Conservation (phyloP, 345 rosid species). For the Brassica nigra region DNA sequence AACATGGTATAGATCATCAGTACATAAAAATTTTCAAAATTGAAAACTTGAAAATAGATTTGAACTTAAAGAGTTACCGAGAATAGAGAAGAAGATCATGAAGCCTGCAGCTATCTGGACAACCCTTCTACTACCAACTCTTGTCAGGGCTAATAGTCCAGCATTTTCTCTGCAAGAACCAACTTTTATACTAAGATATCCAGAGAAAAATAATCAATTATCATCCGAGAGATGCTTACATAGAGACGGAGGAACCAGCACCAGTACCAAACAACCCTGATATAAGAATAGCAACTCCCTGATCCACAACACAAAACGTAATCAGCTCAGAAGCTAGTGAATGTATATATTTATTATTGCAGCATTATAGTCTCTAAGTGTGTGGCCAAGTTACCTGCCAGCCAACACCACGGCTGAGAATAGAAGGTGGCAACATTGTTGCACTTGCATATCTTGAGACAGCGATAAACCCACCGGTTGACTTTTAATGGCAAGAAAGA, state of each 20-base stretch:
- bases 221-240: conserved; percentile 61
- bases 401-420: conserved; percentile 96
- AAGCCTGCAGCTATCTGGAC: conserved; percentile 97
- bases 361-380: background rate
- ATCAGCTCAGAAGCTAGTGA: background rate
- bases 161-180: conserved; percentile 80
- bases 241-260: conserved; percentile 87
- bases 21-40: conserved; percentile 18
- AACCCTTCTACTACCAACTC: conserved; percentile 95
- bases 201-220: background rate
- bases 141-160: conserved; percentile 84
- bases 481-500: conserved; percentile 50
- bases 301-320: conserved; percentile 35
- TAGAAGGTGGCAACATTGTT: conserved; percentile 85
- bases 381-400: conserved; percentile 78
- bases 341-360: background rate
- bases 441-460: conserved; percentile 95
- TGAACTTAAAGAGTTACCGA: conserved; percentile 51
- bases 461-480: conserved; percentile 79
- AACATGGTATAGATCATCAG: conserved; percentile 8
- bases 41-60: no score
- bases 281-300: conserved; percentile 89
- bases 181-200: background rate
- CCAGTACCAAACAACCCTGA: conserved; percentile 99
- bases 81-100: conserved; percentile 97